Evolutionary conservation across 176 grass and related monocot genomes (phyloP).

Genomic region (Dactylis glomerata): DNA sequence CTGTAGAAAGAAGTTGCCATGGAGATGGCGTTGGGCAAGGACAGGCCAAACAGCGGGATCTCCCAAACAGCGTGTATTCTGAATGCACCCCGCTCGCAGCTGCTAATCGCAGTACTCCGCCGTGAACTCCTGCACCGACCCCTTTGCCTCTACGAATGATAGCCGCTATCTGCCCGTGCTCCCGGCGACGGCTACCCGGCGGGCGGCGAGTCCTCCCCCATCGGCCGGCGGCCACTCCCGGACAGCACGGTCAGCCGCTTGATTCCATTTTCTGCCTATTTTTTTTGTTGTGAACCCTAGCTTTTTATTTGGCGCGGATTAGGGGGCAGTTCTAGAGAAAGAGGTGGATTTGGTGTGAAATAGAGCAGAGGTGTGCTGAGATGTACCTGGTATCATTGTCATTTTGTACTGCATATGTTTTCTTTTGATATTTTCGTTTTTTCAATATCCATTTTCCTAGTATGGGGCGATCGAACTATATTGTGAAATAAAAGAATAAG

Average conservation of each 20-base stretch:
- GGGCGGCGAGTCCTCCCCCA: not conserved
- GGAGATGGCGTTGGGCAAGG: not conserved
- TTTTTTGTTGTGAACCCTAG: not conserved
- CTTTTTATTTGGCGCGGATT: not conserved
- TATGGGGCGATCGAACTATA: not conserved
- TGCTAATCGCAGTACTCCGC: not conserved
- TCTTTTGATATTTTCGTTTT: not conserved
- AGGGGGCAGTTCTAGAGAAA: too few relatives aligned
- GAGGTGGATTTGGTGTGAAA: not conserved
- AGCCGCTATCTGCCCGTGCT: not conserved
- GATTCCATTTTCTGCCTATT: not conserved
- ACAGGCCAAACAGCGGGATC: not conserved
- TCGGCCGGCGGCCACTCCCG: not conserved
- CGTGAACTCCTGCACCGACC: not conserved
- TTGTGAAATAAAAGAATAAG: not conserved
- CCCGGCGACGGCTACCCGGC: not conserved
- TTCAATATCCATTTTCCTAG: not conserved
- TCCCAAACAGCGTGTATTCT: not conserved
- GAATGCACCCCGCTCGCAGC: not conserved
- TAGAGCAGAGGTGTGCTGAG: not conserved
- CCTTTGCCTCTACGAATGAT: not conserved
- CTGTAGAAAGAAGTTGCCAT: not conserved
- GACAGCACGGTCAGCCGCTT: not conserved
- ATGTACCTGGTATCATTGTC: not conserved
- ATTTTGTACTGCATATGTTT: not conserved